Evolutionary conservation across 352 stramenopile genomes (phyloP).

Genomic region (Phytophthora pini): DNA sequence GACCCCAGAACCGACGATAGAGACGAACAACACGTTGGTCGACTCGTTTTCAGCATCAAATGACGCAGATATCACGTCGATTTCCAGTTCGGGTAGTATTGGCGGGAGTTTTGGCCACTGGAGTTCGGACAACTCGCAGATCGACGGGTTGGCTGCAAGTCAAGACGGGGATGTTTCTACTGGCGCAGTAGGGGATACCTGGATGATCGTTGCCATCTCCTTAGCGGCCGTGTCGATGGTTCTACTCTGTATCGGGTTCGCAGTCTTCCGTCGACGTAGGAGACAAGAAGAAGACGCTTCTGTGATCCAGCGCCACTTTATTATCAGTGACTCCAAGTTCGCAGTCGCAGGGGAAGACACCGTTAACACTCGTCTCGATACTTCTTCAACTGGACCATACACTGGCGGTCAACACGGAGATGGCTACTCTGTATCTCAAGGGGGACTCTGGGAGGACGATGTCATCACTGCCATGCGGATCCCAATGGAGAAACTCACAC

Average conservation of each 20-base stretch:
- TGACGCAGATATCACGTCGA: constrained; percentile 3
- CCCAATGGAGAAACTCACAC: constrained; percentile 39
- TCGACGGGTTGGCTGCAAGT: constrained; percentile 13
- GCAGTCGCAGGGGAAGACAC: constrained; percentile 21
- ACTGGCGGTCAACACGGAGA: constrained; percentile 14
- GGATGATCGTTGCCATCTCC: constrained; percentile 25
- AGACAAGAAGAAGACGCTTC: not conserved
- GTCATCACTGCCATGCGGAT: constrained; percentile 45
- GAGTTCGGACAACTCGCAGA: constrained; percentile 9
- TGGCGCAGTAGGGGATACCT: constrained; percentile 1
- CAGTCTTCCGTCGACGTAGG: constrained; percentile 12
- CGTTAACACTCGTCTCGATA: constrained; percentile 29
- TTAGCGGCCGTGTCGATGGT: constrained; percentile 18
- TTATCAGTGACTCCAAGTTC: constrained; percentile 11
- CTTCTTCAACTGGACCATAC: constrained; percentile 31
- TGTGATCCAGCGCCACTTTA: constrained; percentile 19
- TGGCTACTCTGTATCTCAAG: constrained; percentile 13
- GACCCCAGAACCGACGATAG: constrained; percentile 10
- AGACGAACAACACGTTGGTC: constrained; percentile 1
- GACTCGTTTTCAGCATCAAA: constrained; percentile 21
- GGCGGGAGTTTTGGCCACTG: constrained; percentile 7
- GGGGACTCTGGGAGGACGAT: constrained; percentile 41
- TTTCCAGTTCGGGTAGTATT: constrained; percentile 16
- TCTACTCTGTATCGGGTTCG: constrained; percentile 17
- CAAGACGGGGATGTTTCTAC: constrained; percentile 8